Evolutionary conservation across 2,329 filamentous ascomycete genomes (phyloP).

Genomic region (Teratosphaeria pseudoeucalypti): DNA sequence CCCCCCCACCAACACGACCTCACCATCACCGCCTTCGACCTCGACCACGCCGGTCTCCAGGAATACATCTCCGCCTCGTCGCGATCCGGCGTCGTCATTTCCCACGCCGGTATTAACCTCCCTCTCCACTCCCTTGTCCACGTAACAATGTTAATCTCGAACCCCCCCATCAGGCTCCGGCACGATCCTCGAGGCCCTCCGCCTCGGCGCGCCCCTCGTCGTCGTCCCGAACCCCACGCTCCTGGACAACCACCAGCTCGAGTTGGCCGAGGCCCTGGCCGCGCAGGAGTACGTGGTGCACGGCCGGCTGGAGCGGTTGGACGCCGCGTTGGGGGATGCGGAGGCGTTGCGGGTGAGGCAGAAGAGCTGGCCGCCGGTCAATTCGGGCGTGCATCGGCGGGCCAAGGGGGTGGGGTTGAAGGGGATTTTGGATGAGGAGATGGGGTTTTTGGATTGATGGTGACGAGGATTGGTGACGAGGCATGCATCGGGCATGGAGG

Average conservation of each 20-base stretch:
- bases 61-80: slow-evolving; percentile 47
- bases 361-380: slow-evolving; percentile 41
- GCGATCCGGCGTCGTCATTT: slow-evolving; percentile 64
- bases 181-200: slow-evolving; percentile 73
- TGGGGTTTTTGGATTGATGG: slow-evolving; percentile 43
- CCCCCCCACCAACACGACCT: slow-evolving; percentile 26
- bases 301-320: slow-evolving; percentile 50
- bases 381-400: slow-evolving; percentile 33
- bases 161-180: slow-evolving; percentile 59
- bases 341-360: slow-evolving; percentile 36
- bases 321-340: slow-evolving; percentile 36
- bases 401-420: slow-evolving; percentile 31
- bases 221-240: slow-evolving; percentile 78
- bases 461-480: background rate
- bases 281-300: slow-evolving; percentile 66
- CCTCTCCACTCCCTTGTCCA: background rate
- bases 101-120: slow-evolving; percentile 64
- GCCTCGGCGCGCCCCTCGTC: slow-evolving; percentile 64
- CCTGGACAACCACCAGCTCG: slow-evolving; percentile 81
- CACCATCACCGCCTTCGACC: slow-evolving; percentile 53
- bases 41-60: slow-evolving; percentile 50
- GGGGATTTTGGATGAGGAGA: slow-evolving; percentile 47
- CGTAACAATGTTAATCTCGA: background rate
- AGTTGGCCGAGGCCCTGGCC: slow-evolving; percentile 69
- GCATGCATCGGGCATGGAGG: too few species aligned